Conservation (phyloP, 352 stramenopile species). For the Phytopythium mirpurense region DNA sequence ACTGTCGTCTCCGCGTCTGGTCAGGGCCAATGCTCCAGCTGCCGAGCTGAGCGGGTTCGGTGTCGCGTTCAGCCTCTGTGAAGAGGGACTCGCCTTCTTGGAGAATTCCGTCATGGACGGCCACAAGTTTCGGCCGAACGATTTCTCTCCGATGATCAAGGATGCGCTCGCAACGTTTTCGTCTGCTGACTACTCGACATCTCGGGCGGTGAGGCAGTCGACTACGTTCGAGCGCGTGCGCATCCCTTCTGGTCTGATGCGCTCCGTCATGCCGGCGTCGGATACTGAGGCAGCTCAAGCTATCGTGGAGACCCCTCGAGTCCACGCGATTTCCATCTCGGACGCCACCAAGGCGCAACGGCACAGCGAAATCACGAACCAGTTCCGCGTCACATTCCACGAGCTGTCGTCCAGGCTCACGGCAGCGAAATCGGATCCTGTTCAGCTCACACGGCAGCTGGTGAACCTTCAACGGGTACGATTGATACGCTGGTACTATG, state of each 20-base stretch:
- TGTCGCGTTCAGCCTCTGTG: conserved; percentile 41
- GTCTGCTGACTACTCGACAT: background rate
- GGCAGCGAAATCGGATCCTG: conserved; percentile 7
- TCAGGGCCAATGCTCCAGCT: conserved; percentile 10
- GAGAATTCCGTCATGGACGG: background rate
- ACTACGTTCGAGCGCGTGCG: conserved; percentile 14
- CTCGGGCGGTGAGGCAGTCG: conserved; percentile 13
- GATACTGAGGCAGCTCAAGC: background rate
- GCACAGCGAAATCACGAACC: conserved; percentile 2
- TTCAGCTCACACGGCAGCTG: conserved; percentile 16
- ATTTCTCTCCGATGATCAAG: conserved; percentile 7
- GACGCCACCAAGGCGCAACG: background rate
- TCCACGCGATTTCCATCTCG: conserved; percentile 1
- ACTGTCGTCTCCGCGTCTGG: conserved; percentile 6
- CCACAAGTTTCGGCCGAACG: background rate
- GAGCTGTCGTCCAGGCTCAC: background rate
- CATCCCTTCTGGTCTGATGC: conserved; percentile 3
- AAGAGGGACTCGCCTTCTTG: conserved; percentile 18
- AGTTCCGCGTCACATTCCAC: background rate
- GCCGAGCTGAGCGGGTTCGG: conserved; percentile 49
- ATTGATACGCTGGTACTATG: too few relatives aligned
- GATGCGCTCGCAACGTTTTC: background rate
- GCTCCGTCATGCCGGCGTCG: background rate
- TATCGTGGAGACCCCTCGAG: background rate
- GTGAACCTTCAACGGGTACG: conserved; percentile 5